Evolutionary conservation across 352 stramenopile species (phyloP).

Genomic region (Saprolegnia parasitica): DNA sequence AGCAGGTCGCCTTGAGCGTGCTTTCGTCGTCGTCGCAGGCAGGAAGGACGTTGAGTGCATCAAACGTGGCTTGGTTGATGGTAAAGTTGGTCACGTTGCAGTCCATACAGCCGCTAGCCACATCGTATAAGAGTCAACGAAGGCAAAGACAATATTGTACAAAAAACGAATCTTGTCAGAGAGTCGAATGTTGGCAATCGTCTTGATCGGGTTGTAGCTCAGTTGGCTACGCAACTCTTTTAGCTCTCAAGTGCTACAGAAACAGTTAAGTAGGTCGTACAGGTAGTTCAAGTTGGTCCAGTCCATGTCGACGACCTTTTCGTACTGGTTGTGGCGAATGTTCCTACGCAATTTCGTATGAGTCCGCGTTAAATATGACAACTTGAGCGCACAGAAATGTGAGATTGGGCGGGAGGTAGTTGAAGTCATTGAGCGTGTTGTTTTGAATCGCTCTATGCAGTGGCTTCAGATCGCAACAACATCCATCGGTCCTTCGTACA

Average conservation of each 20-base stretch:
- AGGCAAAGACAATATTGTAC: neutral
- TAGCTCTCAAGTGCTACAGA: neutral
- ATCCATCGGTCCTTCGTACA: neutral
- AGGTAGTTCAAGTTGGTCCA: conserved; percentile 1
- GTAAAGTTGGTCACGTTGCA: conserved; percentile 3
- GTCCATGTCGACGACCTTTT: neutral
- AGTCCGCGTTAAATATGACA: neutral
- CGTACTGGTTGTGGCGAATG: conserved; percentile 3
- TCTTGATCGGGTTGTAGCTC: conserved; percentile 7
- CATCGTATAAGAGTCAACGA: neutral
- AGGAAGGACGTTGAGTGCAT: neutral
- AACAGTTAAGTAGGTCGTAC: neutral
- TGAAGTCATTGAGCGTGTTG: neutral
- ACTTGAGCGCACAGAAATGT: neutral
- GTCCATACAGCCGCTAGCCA: neutral
- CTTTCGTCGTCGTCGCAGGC: neutral
- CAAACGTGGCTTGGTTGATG: conserved; percentile 6
- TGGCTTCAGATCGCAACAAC: neutral
- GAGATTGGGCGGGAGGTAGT: neutral
- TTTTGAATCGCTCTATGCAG: neutral
- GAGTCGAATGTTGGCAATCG: neutral
- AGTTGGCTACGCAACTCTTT: neutral
- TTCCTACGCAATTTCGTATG: neutral
- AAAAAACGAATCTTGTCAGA: conserved; percentile 1
- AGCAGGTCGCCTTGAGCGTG: neutral